Percentiles rank a stretch among this genome's conserved stretches.
Evolutionary conservation across 2,329 filamentous ascomycete species (phyloP).

Genomic region (Nigrospora sphaerica): DNA sequence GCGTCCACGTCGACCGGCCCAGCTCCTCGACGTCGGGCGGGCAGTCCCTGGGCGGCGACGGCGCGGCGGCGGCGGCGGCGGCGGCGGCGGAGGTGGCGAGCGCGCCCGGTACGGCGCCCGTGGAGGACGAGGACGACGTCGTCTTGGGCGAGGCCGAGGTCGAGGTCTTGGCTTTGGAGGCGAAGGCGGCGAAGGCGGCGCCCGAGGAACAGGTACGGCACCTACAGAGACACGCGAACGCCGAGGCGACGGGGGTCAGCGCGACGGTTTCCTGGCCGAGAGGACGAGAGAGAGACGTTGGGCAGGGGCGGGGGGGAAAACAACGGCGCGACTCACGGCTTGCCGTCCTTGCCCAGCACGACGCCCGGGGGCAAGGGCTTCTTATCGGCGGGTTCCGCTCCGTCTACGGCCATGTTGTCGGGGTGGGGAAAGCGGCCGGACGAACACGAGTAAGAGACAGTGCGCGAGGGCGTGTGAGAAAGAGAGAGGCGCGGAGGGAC

Average conservation of each 20-base stretch:
- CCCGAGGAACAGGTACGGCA: slow-evolving; percentile 67
- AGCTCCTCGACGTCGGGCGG: slow-evolving; percentile 85
- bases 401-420: slow-evolving; percentile 28
- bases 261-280: background rate
- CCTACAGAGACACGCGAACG: slow-evolving; percentile 30
- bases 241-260: slow-evolving; percentile 4
- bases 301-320: too few species aligned
- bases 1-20: slow-evolving; percentile 84
- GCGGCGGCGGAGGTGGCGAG: slow-evolving; percentile 21
- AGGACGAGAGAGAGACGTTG: background rate
- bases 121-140: too few species aligned
- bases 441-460: background rate
- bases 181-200: slow-evolving; percentile 53
- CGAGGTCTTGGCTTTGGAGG: slow-evolving; percentile 41
- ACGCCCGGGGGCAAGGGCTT: slow-evolving; percentile 63
- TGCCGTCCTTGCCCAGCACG: slow-evolving; percentile 72
- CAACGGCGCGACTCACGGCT: slow-evolving; percentile 57
- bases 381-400: slow-evolving; percentile 24
- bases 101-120: slow-evolving; percentile 23
- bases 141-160: slow-evolving; percentile 14
- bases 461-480: too few species aligned
- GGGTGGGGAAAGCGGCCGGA: background rate
- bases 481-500: too few species aligned
- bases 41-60: slow-evolving; percentile 56
- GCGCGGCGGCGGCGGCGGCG: slow-evolving; percentile 23